Base-by-base conservation (phyloP, 345 rosid species). In the Laguncularia racemosa region DNA sequence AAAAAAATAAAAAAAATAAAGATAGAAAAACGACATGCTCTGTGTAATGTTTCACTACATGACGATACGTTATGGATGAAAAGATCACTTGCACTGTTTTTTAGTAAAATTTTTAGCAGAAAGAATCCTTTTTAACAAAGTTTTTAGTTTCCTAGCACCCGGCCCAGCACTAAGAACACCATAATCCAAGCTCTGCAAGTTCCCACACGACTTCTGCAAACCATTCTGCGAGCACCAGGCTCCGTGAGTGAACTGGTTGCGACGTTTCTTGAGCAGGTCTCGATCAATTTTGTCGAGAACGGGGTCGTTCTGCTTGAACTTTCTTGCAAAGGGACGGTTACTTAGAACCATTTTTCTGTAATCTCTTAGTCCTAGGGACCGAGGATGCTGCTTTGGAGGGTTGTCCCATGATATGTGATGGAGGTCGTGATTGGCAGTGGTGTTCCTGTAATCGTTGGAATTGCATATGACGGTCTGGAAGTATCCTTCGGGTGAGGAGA, bases 311-410 rank as follows among this genome's bases (percentile, higher is more conserved):
- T 62, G 52, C 83, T 79, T 89, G 80, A 92, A 89, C 78, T 92
- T 92, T 50, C 97, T 74, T 4, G 91, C 97, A 28, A 92, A 92
- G 0, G 98, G 97, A 14, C 96, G 76, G 72, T 68, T 85, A 62
- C 95, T 83, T 18, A 62, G 73, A 23, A 86, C 66, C 89, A 86
- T 84, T 59, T 78, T 80, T 64, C 87, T 68, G 55, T 69, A 83
- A 61, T 92, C 98, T 53, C 57, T 89, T 20, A 68, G 59, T 9
- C 89, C 88, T 3, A 92, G 65, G 19, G 53, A 62, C 60, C 84
- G 70, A 0, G 98, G 98, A 53, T 92, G 98, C 65, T 92, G 98
- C 70, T 84, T 89, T 2, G 97, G 98, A 13, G 98, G 98, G n/a
- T 52, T 89, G 55, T 92, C 98, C 98, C 98, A 89, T 0, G 86